A percentile compares a stretch with the other conserved stretches of the same genome.
These are phyloP conservation scores for Termitomyces sp. DNA, from an alignment of 768 basidiomycete genomes.

Conservation along the genomic window DNA sequence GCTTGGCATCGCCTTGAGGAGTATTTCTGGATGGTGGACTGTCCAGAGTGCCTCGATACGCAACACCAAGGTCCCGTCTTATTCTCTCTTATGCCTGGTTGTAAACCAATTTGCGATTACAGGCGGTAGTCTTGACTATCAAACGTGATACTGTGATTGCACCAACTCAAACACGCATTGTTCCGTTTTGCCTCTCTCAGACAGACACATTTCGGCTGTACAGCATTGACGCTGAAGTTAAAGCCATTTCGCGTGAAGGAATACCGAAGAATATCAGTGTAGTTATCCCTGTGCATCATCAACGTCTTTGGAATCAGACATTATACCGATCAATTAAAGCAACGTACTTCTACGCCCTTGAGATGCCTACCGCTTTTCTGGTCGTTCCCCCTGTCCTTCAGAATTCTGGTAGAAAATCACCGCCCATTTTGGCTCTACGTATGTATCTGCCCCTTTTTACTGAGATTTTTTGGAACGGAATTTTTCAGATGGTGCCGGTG, in stretches of 20 bases:
- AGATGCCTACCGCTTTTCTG: constrained; percentile 52
- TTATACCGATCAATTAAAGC: constrained; percentile 38
- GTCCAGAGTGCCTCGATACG: constrained; percentile 23
- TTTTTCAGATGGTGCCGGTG: constrained; percentile 77
- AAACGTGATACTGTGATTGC: constrained; percentile 35
- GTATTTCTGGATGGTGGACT: constrained; percentile 50
- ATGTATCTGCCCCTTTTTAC: constrained; percentile 17
- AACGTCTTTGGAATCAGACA: constrained; percentile 31
- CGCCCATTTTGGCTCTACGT: constrained; percentile 66
- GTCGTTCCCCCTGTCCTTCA: constrained; percentile 48
- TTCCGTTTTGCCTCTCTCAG: constrained; percentile 49
- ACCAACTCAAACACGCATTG: constrained; percentile 55
- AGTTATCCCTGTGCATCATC: constrained; percentile 40
- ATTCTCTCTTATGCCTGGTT: not conserved
- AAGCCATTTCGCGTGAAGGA: constrained; percentile 23
- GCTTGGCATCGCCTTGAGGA: constrained; percentile 59
- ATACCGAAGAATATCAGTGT: constrained; percentile 23
- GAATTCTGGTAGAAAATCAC: constrained; percentile 22
- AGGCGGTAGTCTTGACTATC: constrained; percentile 26
- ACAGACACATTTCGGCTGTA: constrained; percentile 25
- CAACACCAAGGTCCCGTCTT: constrained; percentile 9
- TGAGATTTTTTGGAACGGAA: not conserved
- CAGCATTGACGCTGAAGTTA: constrained; percentile 32
- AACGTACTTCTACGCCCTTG: constrained; percentile 51
- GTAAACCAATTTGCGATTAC: not conserved